Evolutionary conservation across 768 basidiomycete species (phyloP), one percentile per base, ranked within the genome.

Genomic region (Exidia glandulosa): DNA sequence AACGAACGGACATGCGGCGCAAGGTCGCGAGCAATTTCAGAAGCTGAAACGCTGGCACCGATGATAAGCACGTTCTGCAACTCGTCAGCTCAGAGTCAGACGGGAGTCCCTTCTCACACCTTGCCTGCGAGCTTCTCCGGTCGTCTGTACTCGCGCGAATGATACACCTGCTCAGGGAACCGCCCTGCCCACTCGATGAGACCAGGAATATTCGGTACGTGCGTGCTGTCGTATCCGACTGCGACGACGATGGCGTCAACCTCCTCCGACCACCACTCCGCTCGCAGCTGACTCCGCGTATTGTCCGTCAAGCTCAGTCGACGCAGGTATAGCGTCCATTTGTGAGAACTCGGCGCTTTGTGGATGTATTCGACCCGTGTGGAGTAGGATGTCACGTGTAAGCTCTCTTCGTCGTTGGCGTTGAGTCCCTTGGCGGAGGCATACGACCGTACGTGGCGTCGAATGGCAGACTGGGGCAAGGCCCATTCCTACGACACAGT

Each of bases 311-410:
- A 70, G 62, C 62, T 74, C 74, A 23, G 74, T 62, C 10, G 71
- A 71, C 13, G 75, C 60, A 1, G 61, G 70, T 75, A 74, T 75
- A 7, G 74, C 75, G 13, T 65, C 65, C 33, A 74, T 69, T 31
- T 67, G 58, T 0, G 72, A 72, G 29, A 63, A 37, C 13, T 57
- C 64, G 59, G 72, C 65, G n/a, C 66, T 60, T 80, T 81, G 60
- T 78, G 72, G 32, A 76, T 68, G 13, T 66, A 67, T 59, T 81
- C 79, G 6, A 81, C 78, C 10, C 79, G 76, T 0, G 79, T 81
- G 65, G 77, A 77, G 66, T 76, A 80, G 2, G 73, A 72, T 14
- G 41, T 45, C 1, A 73, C 60, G 27, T 72, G 65, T 0, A 71
- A 68, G 58, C 73, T 77, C 7, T 45, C 41, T 19, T 68, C 66